Evolutionary conservation across 345 rosid species (phyloP).

Genomic region (Viola odorata): DNA sequence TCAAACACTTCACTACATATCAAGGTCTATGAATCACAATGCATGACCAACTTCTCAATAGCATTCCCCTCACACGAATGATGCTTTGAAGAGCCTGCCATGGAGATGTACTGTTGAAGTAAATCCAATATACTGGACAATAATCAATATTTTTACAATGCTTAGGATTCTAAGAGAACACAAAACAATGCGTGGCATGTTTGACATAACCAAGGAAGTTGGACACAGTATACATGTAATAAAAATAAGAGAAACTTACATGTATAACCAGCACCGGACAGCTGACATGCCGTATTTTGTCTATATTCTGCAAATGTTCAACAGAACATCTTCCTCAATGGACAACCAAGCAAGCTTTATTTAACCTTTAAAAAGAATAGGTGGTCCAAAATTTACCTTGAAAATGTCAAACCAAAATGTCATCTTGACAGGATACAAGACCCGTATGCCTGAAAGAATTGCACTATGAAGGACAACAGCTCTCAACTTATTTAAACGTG

Average conservation of each 20-base stretch:
- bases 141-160: not conserved
- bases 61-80: no score
- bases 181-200: not conserved
- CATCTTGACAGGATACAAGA: slow-evolving; percentile 86
- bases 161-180: not conserved
- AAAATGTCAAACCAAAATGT: slow-evolving; percentile 93
- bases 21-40: no score
- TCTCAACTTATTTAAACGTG: slow-evolving; percentile 57
- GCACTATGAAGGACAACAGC: slow-evolving; percentile 97
- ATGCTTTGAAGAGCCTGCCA: no score
- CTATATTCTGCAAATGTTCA: slow-evolving; percentile 68
- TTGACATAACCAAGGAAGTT: not conserved
- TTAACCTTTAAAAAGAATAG: not conserved
- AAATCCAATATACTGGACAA: no score
- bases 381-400: slow-evolving; percentile 43
- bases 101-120: no score
- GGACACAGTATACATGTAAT: not conserved
- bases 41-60: no score
- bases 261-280: slow-evolving; percentile 94
- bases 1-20: no score
- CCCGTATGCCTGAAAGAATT: slow-evolving; percentile 90
- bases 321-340: slow-evolving; percentile 12
- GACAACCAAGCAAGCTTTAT: not conserved
- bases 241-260: slow-evolving; percentile 44
- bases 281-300: slow-evolving; percentile 81